Base-by-base conservation (phyloP, 805 yeast genomes). In the Saccharomycopsis microspora region DNA sequence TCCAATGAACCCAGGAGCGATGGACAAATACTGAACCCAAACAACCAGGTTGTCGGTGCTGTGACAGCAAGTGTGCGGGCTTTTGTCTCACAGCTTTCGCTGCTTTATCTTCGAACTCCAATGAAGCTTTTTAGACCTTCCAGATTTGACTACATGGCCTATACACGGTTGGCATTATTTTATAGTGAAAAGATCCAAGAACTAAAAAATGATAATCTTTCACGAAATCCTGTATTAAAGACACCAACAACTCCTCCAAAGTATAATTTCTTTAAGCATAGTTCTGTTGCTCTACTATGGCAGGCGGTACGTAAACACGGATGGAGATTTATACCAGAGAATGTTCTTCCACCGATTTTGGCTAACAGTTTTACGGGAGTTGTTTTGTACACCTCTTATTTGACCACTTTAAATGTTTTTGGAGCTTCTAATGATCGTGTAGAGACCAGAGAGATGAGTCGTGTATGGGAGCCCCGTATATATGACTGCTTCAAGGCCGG, bases 321-420 rank as follows among this genome's bases (percentile, higher is more conserved):
- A 3, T 85, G 96, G 95, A 68, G 72, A 48, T 85, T 85, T 54
- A 77, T 90, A 9, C 96, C 96, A 0, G 85, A 85, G 35, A 57
- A 65, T 44, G 80, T 88, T 1, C 63, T 89, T 28, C 97, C 97
- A 2, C 97, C 97, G 1, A 64, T 90, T 41, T 52, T 89, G 1
- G 95, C 94, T 10, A 90, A 90, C 60, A 83, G 95, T 10, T 82
- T 83, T n/a, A 81, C 94, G 1, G 97, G 97, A 1, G 65, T 86
- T 5, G 84, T 88, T 1, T 67, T 90, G 10, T 90, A 90, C 60
- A 84, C 95, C 0, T 75, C 95, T 0, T 90, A 90, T 59, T 68
- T 89, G 54, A 69, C 78, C 0, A 63, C 76, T 1, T 61, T 82
- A 39, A 74, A 69, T 46, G 57, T 58, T 46, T 65, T 30, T 38